Evolutionary conservation across 192 early-diverging fungal species (phyloP).

Genomic region (Ambispora gerdemannii): DNA sequence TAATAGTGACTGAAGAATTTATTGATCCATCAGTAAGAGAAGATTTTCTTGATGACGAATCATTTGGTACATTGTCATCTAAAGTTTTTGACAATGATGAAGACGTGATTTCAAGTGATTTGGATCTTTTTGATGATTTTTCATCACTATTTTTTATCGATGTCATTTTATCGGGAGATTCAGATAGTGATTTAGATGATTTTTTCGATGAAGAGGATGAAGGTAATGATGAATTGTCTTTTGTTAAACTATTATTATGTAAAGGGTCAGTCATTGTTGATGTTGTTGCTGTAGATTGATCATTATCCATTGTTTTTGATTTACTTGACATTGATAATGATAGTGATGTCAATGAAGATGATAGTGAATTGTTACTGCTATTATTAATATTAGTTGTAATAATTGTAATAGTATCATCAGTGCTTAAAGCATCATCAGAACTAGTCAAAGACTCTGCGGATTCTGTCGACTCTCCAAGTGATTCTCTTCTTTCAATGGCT

Average conservation of each 20-base stretch:
- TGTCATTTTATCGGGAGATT: not conserved
- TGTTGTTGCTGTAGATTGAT: too few species aligned
- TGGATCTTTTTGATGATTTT: not conserved
- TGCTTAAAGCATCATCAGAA: conserved; percentile 7
- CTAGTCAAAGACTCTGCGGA: not conserved
- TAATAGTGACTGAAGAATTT: not conserved
- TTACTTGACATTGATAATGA: not conserved
- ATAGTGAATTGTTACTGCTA: not conserved
- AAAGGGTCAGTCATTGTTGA: not conserved
- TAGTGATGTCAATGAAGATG: not conserved
- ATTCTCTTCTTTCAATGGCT: not conserved
- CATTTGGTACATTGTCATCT: not conserved
- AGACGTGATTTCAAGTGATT: not conserved
- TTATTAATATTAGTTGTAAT: too few species aligned
- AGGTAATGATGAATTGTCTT: not conserved
- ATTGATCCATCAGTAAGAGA: not conserved
- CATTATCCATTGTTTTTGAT: not conserved
- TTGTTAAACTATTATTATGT: not conserved
- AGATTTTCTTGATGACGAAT: conserved; percentile 13
- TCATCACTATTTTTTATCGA: not conserved
- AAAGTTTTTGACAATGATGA: not conserved
- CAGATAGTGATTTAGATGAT: not conserved
- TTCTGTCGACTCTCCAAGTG: conserved; percentile 4
- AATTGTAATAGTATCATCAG: conserved; percentile 11
- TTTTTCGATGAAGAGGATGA: not conserved